Evolutionary conservation across 1,284 basidiomycete genomes (phyloP).

Genomic region (Apiotrichum veenhuisii): DNA sequence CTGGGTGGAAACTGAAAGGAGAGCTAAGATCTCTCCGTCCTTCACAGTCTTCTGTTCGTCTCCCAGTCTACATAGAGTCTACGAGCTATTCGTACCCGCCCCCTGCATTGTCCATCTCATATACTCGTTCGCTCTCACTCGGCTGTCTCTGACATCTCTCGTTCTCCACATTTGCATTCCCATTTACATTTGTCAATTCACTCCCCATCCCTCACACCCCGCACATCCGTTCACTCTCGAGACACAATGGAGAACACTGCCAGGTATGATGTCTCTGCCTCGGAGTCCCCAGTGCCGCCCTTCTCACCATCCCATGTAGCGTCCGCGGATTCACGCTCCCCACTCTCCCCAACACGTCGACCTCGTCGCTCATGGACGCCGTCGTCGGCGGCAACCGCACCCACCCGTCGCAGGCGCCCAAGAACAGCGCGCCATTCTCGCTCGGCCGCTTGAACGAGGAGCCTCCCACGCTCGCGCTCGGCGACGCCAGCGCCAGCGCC

Average conservation of each 20-base stretch:
- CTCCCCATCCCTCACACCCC: not conserved
- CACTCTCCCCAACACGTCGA: constrained; percentile 23
- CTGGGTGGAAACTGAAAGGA: too few species aligned
- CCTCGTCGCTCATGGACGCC: constrained; percentile 38
- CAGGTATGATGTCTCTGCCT: not conserved
- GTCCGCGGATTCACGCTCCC: constrained; percentile 14
- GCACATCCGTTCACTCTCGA: not conserved
- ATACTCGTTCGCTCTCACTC: too few species aligned
- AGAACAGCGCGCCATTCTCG: constrained; percentile 1
- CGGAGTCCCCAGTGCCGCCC: too few species aligned
- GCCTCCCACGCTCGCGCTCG: constrained; percentile 5
- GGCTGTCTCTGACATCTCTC: too few species aligned
- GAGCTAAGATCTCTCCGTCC: too few species aligned
- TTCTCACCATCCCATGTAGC: not conserved
- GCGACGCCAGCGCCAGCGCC: constrained; percentile 19
- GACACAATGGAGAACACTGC: not conserved
- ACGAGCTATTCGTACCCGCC: too few species aligned
- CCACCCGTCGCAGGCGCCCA: not conserved
- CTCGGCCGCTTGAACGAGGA: constrained; percentile 8
- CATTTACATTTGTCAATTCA: not conserved
- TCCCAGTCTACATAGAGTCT: too few species aligned
- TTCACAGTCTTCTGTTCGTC: too few species aligned
- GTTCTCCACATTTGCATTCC: too few species aligned
- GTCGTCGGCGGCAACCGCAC: constrained; percentile 29
- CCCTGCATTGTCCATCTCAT: too few species aligned